phyloP scores from a whole-genome alignment of 2,329 filamentous ascomycete genomes.

The Endocalyx cinctus region DNA sequence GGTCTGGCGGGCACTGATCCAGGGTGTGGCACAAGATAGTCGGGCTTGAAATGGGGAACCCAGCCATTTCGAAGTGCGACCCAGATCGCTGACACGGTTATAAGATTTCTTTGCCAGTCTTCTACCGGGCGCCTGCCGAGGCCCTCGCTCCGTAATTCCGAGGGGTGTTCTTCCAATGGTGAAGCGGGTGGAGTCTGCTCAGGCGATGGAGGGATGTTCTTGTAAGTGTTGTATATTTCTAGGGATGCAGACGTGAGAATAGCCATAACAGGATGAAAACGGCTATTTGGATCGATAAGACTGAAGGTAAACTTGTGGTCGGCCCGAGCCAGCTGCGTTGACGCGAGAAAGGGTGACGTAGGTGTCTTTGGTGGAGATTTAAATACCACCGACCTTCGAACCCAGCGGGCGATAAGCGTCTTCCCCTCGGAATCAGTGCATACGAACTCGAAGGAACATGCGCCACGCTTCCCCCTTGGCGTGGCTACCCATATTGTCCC shows the following conservation, averaged over 20 bases:
- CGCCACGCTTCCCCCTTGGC: constrained; percentile 42
- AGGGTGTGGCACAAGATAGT: constrained; percentile 16
- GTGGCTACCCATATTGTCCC: constrained; percentile 55
- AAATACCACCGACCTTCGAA: constrained; percentile 40
- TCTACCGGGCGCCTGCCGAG: constrained; percentile 32
- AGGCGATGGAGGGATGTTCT: constrained; percentile 49
- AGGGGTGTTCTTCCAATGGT: constrained; percentile 7
- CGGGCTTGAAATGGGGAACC: constrained; percentile 31
- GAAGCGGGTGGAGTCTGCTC: constrained; percentile 11
- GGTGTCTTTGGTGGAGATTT: constrained; percentile 20
- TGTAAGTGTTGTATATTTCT: constrained; percentile 66
- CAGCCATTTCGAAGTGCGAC: constrained; percentile 43
- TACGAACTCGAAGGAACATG: constrained; percentile 57
- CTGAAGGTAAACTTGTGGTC: constrained; percentile 69
- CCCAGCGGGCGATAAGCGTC: constrained; percentile 64
- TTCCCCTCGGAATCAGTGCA: constrained; percentile 54
- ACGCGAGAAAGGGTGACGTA: constrained; percentile 14
- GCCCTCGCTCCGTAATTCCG: no score
- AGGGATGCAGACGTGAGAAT: constrained; percentile 59
- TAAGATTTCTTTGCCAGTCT: constrained; percentile 41
- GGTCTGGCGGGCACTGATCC: constrained; percentile 6
- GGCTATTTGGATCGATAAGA: constrained; percentile 63
- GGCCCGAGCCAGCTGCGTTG: constrained; percentile 19
- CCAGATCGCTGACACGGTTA: constrained; percentile 49
- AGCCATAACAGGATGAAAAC: constrained; percentile 71